A percentile compares a stretch with the other conserved stretches of the same genome.
phyloP scores from a whole-genome alignment of 306 rosid species.

The Prunus mume region DNA sequence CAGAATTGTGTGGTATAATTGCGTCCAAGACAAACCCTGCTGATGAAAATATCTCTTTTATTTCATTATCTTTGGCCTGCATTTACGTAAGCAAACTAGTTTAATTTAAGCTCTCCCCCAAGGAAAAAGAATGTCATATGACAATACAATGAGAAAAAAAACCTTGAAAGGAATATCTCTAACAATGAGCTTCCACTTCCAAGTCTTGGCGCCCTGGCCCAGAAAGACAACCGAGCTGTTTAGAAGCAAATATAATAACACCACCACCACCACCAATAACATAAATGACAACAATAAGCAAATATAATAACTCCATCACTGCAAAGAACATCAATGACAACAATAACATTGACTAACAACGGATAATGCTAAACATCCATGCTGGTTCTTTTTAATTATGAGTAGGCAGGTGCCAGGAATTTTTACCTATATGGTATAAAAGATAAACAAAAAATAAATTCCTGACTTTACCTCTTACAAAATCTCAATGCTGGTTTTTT shows the following conservation, averaged over 20 bases:
- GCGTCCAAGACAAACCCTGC: conserved; percentile 93
- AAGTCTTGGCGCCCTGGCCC: conserved; percentile 89
- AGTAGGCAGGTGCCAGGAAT: not conserved
- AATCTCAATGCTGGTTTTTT: not conserved
- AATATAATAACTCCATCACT: not conserved
- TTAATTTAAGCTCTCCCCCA: conserved; percentile 21
- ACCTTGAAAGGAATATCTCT: conserved; percentile 98
- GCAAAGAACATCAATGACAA: not conserved
- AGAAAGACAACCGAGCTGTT: conserved; percentile 16
- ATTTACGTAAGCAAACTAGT: conserved; percentile 31
- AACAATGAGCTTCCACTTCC: conserved; percentile 85
- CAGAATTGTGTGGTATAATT: conserved; percentile 60
- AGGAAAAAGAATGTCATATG: conserved; percentile 4
- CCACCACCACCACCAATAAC: not conserved
- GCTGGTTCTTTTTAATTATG: not conserved
- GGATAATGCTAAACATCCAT: not conserved
- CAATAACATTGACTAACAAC: not conserved
- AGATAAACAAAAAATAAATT: not conserved
- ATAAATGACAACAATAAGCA: not conserved
- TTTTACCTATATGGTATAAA: not conserved
- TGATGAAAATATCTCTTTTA: conserved; percentile 57
- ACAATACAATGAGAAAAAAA: conserved; percentile 16
- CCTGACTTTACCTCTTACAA: not conserved
- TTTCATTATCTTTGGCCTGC: conserved; percentile 71
- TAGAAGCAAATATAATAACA: conserved; percentile 12